Percentiles rank a stretch among this genome's conserved stretches.
Evolutionary conservation across 1,284 basidiomycete genomes (phyloP).

Genomic region (Leccinum huronense): DNA sequence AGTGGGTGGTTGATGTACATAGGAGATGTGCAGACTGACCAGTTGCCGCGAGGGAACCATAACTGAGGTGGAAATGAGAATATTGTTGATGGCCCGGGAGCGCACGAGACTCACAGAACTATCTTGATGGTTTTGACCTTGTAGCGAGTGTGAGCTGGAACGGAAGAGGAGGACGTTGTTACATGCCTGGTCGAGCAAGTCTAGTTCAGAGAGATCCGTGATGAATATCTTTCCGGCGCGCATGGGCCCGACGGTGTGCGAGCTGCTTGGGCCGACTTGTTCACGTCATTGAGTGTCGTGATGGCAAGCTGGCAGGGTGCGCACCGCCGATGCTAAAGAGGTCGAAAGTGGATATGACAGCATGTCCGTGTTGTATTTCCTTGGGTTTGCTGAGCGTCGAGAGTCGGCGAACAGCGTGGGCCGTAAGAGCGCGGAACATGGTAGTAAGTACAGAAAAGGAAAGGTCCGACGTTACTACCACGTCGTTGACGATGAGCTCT

Average conservation of each 20-base stretch:
- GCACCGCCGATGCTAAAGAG: slow-evolving; percentile 89
- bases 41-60: slow-evolving; percentile 77
- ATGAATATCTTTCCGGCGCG: slow-evolving; percentile 88
- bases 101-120: slow-evolving; percentile 57
- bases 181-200: slow-evolving; percentile 68
- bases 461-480: neutral
- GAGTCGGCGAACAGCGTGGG: slow-evolving; percentile 18
- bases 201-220: slow-evolving; percentile 67
- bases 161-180: neutral
- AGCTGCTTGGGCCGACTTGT: slow-evolving; percentile 56
- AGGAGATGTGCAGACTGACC: slow-evolving; percentile 40
- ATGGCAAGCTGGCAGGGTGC: neutral
- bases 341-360: slow-evolving; percentile 92
- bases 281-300: slow-evolving; percentile 1
- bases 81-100: neutral
- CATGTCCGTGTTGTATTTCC: slow-evolving; percentile 64
- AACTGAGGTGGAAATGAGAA: slow-evolving; percentile 41
- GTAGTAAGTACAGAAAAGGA: slow-evolving; percentile 4
- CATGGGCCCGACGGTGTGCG: slow-evolving; percentile 89
- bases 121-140: slow-evolving; percentile 83
- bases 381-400: slow-evolving; percentile 6
- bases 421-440: no score
- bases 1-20: slow-evolving; percentile 1
- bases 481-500: slow-evolving; percentile 4
- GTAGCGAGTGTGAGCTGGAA: slow-evolving; percentile 9